Evolutionary conservation across 768 basidiomycete species (phyloP).

Genomic region (Lentinula raphanica): DNA sequence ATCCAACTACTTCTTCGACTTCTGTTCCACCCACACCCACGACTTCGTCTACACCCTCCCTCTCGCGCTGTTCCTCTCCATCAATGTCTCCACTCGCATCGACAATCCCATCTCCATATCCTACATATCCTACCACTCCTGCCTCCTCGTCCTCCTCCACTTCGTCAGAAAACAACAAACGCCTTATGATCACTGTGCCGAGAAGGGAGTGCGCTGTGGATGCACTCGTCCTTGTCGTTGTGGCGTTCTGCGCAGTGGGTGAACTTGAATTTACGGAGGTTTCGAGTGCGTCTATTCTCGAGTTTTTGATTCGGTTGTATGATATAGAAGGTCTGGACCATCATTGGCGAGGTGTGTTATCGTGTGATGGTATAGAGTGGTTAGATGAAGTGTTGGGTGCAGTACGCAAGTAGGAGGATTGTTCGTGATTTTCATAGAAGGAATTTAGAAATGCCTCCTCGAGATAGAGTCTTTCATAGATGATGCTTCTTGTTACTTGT

Average conservation of each 20-base stretch:
- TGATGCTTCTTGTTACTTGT: no score
- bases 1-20: neutral
- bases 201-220: neutral
- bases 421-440: no score
- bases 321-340: neutral
- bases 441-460: no score
- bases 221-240: neutral
- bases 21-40: neutral
- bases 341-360: neutral
- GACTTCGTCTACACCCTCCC: neutral
- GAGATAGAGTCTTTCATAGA: no score
- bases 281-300: neutral
- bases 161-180: neutral
- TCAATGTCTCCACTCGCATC: neutral
- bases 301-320: neutral
- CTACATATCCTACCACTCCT: no score
- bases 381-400: neutral
- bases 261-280: neutral
- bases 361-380: slow-evolving; percentile 2
- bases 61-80: neutral
- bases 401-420: no score
- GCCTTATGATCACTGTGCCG: neutral
- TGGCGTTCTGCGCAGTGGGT: neutral
- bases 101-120: no score
- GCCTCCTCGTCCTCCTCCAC: neutral